Conservation (phyloP, 73 alveolate genomes). For the Symbiodinium natans region DNA sequence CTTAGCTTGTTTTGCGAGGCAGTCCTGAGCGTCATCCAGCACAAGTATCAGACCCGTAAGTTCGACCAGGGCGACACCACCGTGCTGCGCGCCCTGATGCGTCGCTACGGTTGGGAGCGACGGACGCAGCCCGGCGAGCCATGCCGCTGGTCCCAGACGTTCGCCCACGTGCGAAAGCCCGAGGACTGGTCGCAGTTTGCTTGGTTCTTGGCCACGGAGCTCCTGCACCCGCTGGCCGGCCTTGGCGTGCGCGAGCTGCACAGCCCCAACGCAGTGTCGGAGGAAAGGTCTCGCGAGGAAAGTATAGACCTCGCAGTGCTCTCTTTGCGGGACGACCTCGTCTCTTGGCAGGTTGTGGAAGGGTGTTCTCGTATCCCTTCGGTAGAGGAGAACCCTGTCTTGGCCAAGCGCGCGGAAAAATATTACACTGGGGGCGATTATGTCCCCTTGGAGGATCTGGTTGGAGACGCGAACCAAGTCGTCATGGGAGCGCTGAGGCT, state of each 20-base stretch:
- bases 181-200: background rate
- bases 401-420: background rate
- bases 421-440: background rate
- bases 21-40: background rate
- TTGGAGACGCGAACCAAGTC: too few relatives aligned
- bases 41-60: background rate
- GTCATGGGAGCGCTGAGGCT: too few relatives aligned
- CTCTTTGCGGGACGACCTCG: background rate
- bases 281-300: background rate
- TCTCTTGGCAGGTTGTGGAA: background rate
- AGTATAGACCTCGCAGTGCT: background rate
- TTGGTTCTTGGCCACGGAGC: background rate
- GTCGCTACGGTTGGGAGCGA: background rate
- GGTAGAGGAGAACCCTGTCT: background rate
- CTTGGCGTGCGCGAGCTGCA: background rate
- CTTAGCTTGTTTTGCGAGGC: background rate
- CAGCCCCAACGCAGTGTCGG: background rate
- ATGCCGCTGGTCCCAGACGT: background rate
- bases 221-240: background rate
- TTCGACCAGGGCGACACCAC: background rate
- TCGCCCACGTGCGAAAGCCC: background rate
- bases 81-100: background rate
- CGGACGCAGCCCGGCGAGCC: background rate
- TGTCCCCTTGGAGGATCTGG: background rate
- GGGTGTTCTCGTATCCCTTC: background rate